These are phyloP conservation scores for Aspergillus novofumigatus DNA, from an alignment of 2,329 filamentous ascomycete species.

Conservation along the genomic window DNA sequence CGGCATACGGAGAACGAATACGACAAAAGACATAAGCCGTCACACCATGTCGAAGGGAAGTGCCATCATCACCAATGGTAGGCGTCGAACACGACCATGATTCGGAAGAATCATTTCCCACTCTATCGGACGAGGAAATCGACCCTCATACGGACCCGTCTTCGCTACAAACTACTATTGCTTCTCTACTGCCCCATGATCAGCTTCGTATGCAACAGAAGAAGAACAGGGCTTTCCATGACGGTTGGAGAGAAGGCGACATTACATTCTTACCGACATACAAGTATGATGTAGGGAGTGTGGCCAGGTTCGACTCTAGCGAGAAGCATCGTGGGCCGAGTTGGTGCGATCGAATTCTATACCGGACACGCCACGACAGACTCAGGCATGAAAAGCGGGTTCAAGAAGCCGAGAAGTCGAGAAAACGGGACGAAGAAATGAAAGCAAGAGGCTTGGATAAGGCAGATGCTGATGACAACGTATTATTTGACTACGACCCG, in stretches of 20 bases:
- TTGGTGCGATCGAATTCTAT: slow-evolving; percentile 95
- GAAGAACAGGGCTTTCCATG: slow-evolving; percentile 74
- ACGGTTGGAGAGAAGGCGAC: slow-evolving; percentile 85
- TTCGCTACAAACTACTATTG: slow-evolving; percentile 81
- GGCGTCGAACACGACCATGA: slow-evolving; percentile 9
- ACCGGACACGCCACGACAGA: slow-evolving; percentile 69
- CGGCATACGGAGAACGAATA: slow-evolving; percentile 80
- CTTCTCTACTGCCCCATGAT: slow-evolving; percentile 84
- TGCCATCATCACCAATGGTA: slow-evolving; percentile 14
- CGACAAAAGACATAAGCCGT: slow-evolving; percentile 48
- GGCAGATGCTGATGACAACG: slow-evolving; percentile 70
- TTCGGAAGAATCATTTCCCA: slow-evolving; percentile 4
- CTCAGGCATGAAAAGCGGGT: slow-evolving; percentile 60
- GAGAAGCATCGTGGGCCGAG: slow-evolving; percentile 90
- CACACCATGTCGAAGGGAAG: slow-evolving; percentile 20
- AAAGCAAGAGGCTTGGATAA: slow-evolving; percentile 71
- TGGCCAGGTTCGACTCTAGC: slow-evolving; percentile 88
- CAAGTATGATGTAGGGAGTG: slow-evolving; percentile 94
- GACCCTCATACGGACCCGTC: slow-evolving; percentile 73
- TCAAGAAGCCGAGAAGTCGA: slow-evolving; percentile 62
- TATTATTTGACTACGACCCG: slow-evolving; percentile 87
- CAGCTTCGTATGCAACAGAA: slow-evolving; percentile 74
- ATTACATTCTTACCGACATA: slow-evolving; percentile 92
- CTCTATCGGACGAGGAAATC: slow-evolving; percentile 57
- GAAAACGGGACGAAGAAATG: slow-evolving; percentile 79